Base-by-base conservation (phyloP, 2,329 filamentous ascomycete genomes). In the Cercospora nicotianae region DNA sequence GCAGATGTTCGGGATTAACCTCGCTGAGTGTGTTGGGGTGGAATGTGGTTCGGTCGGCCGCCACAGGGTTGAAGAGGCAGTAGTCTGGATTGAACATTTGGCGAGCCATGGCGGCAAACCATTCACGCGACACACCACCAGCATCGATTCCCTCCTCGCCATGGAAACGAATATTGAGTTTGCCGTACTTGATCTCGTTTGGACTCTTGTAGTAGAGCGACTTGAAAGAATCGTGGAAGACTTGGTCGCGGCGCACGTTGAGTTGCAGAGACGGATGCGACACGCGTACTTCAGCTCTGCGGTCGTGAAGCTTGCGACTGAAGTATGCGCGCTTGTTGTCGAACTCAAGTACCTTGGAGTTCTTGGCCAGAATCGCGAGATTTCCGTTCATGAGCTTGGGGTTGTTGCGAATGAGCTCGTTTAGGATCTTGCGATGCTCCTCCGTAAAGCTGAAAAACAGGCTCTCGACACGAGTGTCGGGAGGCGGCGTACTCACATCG, bases 291-390 rank as follows among this genome's bases (percentile, higher is more conserved):
- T 92, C 89, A 64, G 87, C 87, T 63, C 86, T 86, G 61, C 91
- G 88, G 57, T 87, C 87, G 79, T 99, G 95, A 10, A 99, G 90
- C 76, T 93, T 94, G 69, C 95, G 91, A 78, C 89, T 97, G 85
- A 99, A 99, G 85, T 96, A 99, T 81, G 96, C 98, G 75, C 95
- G 93, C 84, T 99, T 99, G 83, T 99, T 99, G 82, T 99, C 95
- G 76, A 99, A 99, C 77, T 99, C 95, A 12, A 99, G 85, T 3
- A 99, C 96, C 85, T 98, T 99, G 28, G 95, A 96, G 77, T 99
- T 99, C 84, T 97, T 97, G 70, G 98, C 95, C 59, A 99, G 83
- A 16, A 99, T 86, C 10, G 94, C 94, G 81, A 99, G 97, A 2
- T 94, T 97, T 63, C 95, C 95, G 67, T 94, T 97, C 96, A 99